A percentile compares a stretch with the other conserved stretches of the same genome.
These are phyloP conservation scores for Dioscorea cayenensis DNA, from an alignment of 116 monocot genomes.

Conservation along the genomic window DNA sequence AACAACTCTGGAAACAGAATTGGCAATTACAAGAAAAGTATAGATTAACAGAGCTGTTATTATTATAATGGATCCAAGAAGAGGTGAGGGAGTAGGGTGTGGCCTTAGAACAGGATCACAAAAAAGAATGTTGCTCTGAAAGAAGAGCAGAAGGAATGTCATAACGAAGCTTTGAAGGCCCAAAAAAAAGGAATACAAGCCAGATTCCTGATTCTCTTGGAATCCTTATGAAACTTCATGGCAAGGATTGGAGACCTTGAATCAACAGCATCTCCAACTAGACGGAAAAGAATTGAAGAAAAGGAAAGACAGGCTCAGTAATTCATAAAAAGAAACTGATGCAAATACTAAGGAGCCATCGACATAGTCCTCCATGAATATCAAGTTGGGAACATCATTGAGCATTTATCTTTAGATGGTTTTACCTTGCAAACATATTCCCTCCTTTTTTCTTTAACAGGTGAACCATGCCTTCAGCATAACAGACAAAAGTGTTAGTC, in stretches of 20 bases:
- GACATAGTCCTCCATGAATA: not conserved
- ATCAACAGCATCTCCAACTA: not conserved
- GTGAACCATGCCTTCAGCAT: conserved; percentile 96
- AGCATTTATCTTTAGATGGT: conserved; percentile 1
- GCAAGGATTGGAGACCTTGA: not conserved
- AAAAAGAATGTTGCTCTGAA: not conserved
- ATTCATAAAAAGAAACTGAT: not conserved
- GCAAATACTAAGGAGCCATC: not conserved
- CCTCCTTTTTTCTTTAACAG: conserved; percentile 97
- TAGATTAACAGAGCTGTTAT: not conserved
- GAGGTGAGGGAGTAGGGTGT: not conserved
- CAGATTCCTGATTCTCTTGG: not conserved
- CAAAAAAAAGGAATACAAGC: not conserved
- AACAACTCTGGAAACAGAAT: not conserved
- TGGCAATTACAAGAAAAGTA: not conserved
- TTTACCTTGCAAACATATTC: conserved; percentile 99
- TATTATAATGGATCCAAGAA: not conserved
- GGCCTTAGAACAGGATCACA: not conserved
- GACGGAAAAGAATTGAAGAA: not conserved
- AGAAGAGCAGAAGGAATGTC: not conserved
- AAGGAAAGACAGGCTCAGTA: not conserved
- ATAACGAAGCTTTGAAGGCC: not conserved
- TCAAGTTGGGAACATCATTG: conserved; percentile 13
- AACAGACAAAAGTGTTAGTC: conserved; percentile 72
- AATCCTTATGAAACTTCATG: not conserved